A percentile compares a stretch with the other conserved stretches of the same genome.
phyloP scores from a whole-genome alignment of 495 filamentous ascomycete genomes.

The Aspergillus baeticus region DNA sequence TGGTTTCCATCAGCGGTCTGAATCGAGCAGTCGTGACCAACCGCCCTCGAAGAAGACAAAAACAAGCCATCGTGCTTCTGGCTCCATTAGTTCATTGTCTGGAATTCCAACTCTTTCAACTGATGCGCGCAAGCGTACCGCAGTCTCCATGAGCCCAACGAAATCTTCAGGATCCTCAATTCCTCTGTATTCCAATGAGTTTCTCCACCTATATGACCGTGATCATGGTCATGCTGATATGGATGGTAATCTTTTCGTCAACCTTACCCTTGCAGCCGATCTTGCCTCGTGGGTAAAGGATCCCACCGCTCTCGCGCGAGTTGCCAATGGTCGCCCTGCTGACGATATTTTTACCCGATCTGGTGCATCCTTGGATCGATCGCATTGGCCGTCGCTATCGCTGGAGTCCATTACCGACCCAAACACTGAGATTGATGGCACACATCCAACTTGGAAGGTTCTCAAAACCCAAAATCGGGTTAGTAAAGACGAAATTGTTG shows the following conservation, averaged over 20 bases:
- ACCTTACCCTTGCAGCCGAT: slow-evolving; percentile 63
- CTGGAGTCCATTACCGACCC: slow-evolving; percentile 47
- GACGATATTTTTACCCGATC: slow-evolving; percentile 52
- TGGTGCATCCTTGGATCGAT: slow-evolving; percentile 54
- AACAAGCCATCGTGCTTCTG: slow-evolving; percentile 67
- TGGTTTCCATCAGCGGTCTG: slow-evolving; percentile 43
- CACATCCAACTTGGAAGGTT: slow-evolving; percentile 64
- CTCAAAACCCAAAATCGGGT: slow-evolving; percentile 64
- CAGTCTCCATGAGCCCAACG: slow-evolving; percentile 52
- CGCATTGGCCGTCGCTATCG: slow-evolving; percentile 47
- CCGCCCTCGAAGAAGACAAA: slow-evolving; percentile 72
- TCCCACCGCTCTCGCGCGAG: slow-evolving; percentile 44
- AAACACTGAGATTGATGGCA: slow-evolving; percentile 40
- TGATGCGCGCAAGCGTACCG: slow-evolving; percentile 55
- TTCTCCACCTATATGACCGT: slow-evolving; percentile 67
- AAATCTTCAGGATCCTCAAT: slow-evolving; percentile 47
- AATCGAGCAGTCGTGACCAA: slow-evolving; percentile 54
- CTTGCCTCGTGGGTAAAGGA: slow-evolving; percentile 74
- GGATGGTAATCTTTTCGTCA: slow-evolving; percentile 60
- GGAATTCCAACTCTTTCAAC: slow-evolving; percentile 32
- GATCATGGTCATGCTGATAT: slow-evolving; percentile 51
- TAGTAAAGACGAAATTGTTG: slow-evolving; percentile 66
- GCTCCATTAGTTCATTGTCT: slow-evolving; percentile 63
- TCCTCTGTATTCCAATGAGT: slow-evolving; percentile 64
- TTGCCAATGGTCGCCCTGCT: slow-evolving; percentile 39